Evolutionary conservation across 2,329 filamentous ascomycete genomes (phyloP), one percentile per base, ranked within the genome.

Genomic region (Colletotrichum sp.): DNA sequence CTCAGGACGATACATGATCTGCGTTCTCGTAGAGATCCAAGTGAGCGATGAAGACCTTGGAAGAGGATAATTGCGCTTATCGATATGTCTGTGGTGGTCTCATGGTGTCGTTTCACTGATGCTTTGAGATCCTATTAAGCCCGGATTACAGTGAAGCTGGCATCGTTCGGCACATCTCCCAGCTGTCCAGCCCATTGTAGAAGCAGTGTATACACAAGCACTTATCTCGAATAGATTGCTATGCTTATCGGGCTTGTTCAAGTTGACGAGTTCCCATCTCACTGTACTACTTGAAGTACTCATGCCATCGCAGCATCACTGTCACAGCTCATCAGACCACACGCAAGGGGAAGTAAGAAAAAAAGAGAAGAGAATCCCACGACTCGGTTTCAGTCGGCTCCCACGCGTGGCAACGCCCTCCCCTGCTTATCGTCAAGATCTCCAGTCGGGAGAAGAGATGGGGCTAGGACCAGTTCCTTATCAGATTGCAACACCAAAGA

Each of bases 101-200:
- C 10, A 12, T 4, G 39, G 39, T 12, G 18, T 49, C 18, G 39
- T 49, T n/a, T n/a, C 18, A n/a, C 18, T 12, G 39, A 49, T 49
- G 39, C 39, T n/a, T 49, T 49, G 18, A 10, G 16, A n/a, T 44
- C 36, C 7, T 8, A 1, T 2, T 5, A 5, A 18, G 36, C 36
- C 36, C 36, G 16, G 1, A 5, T 39, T 3, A 39, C 4, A 8
- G 16, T 39, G 36, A 44, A 44, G 36, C 36, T 5, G 16, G 5
- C 36, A 44, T 44, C 36, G 36, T 44, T 44, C 8, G 36, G 5
- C 36, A 49, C 18, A 49, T 49, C 39, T 49, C 4, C 39, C 18
- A n/a, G 9, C 18, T 49, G 39, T n/a, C 0, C 1, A 49, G n/a
- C 3, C 3, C 18, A n/a, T 0, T 49, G 1, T 1, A n/a, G 39